Evolutionary conservation across 1,284 basidiomycete genomes (phyloP), one percentile per base, ranked within the genome.

Genomic region (Leccinum griseonigrum): DNA sequence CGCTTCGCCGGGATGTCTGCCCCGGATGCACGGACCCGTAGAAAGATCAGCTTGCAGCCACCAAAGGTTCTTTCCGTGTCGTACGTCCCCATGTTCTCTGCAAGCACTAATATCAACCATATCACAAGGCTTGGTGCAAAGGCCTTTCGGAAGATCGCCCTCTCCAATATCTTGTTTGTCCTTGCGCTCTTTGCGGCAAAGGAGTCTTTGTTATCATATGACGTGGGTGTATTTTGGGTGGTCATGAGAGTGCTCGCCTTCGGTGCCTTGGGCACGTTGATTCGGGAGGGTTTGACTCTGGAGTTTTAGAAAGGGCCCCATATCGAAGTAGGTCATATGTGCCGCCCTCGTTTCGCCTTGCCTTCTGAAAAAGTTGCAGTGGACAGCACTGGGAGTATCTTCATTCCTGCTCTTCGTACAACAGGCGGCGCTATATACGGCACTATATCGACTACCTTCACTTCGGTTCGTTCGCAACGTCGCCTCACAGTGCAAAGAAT

Each of bases 151-250:
- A 81, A 78, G 64, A 79, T 88, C 52, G 67, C 86, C 56, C 67
- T 87, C 43, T 84, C 84, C 0, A 85, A 89, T 74, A 73, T 83
- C 34, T 74, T 88, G 56, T 84, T 88, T 60, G 86, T 86, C 32
- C 72, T 84, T n/a, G 79, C 85, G 9, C 74, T 89, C 50, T 82
- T 85, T 72, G 80, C 83, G 2, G 79, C 82, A 48, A 90, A 88
- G 74, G 86, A 86, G 67, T 85, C 83, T 77, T 72, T 90, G 3
- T 75, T 91, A 54, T 78, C 82, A 26, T 80, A 81, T 55, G 85
- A 90, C 73, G 81, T 87, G 22, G 87, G 87, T 11, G 82, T 88
- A 6, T 87, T 90, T 69, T 91, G 89, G 90, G 78, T 89, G 22
- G 78, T 87, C 32, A 86, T 90, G 76, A 77, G 89, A 63, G 79